Conservation (phyloP, 2,329 filamentous ascomycete species). For the Fusarium piperis region DNA sequence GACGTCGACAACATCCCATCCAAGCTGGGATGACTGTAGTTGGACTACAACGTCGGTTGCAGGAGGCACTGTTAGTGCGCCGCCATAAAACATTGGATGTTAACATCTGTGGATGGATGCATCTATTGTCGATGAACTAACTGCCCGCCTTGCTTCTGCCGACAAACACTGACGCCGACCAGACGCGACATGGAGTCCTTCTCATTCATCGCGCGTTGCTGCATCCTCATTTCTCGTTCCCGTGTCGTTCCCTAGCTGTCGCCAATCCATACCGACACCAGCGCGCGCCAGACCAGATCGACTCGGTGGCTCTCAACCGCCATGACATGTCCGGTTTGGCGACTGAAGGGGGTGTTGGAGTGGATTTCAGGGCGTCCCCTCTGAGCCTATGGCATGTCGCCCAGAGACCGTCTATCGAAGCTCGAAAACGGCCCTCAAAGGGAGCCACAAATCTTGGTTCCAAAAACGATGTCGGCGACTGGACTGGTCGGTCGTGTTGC, state of each 20-base stretch:
- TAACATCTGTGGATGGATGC: slow-evolving; percentile 8
- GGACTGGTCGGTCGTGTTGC: slow-evolving; percentile 17
- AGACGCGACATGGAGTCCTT: slow-evolving; percentile 31
- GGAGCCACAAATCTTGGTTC: slow-evolving; percentile 6
- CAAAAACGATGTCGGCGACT: slow-evolving; percentile 14
- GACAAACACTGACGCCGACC: neutral
- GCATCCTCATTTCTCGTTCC: slow-evolving; percentile 21
- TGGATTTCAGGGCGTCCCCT: slow-evolving; percentile 21
- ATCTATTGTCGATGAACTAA: slow-evolving; percentile 30
- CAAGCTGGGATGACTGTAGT: slow-evolving; percentile 18
- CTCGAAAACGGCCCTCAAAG: neutral
- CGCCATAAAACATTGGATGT: slow-evolving; percentile 18
- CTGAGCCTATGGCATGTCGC: slow-evolving; percentile 17
- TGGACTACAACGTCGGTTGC: neutral
- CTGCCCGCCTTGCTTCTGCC: slow-evolving; percentile 12
- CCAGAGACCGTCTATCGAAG: slow-evolving; percentile 14
- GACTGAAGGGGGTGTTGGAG: slow-evolving; percentile 17
- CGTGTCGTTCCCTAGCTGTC: slow-evolving; percentile 30
- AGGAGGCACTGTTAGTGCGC: slow-evolving; percentile 25
- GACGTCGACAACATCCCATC: slow-evolving; percentile 38
- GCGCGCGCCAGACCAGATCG: slow-evolving; percentile 20
- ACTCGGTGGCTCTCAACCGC: slow-evolving; percentile 12
- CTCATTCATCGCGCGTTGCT: slow-evolving; percentile 5
- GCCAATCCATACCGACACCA: slow-evolving; percentile 24
- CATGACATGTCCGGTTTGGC: slow-evolving; percentile 18